Conservation (phyloP, 768 basidiomycete species). For the Agaricus sinodeliciosus region DNA sequence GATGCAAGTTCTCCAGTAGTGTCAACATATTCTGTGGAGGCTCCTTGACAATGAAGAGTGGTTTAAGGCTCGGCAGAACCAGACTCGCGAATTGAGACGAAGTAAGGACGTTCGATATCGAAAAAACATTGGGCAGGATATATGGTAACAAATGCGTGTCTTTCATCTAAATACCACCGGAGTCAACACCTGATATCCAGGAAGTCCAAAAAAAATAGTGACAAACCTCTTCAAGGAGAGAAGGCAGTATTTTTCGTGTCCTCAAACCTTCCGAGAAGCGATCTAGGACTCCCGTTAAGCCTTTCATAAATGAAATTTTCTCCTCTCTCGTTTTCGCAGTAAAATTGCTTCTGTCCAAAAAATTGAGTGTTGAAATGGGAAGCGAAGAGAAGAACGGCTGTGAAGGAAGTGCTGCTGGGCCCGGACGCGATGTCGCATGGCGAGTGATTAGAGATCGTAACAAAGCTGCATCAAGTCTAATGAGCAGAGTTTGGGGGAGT, state of each 20-base stretch:
- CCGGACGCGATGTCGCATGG: slow-evolving; percentile 64
- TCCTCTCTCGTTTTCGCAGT: slow-evolving; percentile 92
- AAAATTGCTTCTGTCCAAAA: slow-evolving; percentile 93
- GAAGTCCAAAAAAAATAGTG: background rate
- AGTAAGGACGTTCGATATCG: slow-evolving; percentile 73
- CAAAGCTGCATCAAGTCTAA: slow-evolving; percentile 45
- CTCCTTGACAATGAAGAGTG: slow-evolving; percentile 85
- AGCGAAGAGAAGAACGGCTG: slow-evolving; percentile 93
- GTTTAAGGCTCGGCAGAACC: slow-evolving; percentile 85
- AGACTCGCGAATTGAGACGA: slow-evolving; percentile 72
- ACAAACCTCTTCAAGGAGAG: slow-evolving; percentile 84
- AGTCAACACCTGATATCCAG: slow-evolving; percentile 5
- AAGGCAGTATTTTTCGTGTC: slow-evolving; percentile 84
- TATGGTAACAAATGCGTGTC: slow-evolving; percentile 90
- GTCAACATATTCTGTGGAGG: slow-evolving; percentile 98
- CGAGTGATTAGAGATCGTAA: slow-evolving; percentile 78
- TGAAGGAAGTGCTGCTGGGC: slow-evolving; percentile 72
- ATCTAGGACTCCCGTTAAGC: slow-evolving; percentile 71
- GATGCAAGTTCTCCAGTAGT: slow-evolving; percentile 78
- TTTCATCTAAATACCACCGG: slow-evolving; percentile 63
- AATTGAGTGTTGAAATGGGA: slow-evolving; percentile 93
- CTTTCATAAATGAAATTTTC: slow-evolving; percentile 95
- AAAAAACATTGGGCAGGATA: slow-evolving; percentile 92
- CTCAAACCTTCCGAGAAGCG: slow-evolving; percentile 84
- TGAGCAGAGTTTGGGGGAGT: background rate